Percentiles rank a stretch among this genome's conserved stretches.
Conservation (phyloP, 495 filamentous ascomycete genomes). For the Aspergillus incahuasiensis region DNA sequence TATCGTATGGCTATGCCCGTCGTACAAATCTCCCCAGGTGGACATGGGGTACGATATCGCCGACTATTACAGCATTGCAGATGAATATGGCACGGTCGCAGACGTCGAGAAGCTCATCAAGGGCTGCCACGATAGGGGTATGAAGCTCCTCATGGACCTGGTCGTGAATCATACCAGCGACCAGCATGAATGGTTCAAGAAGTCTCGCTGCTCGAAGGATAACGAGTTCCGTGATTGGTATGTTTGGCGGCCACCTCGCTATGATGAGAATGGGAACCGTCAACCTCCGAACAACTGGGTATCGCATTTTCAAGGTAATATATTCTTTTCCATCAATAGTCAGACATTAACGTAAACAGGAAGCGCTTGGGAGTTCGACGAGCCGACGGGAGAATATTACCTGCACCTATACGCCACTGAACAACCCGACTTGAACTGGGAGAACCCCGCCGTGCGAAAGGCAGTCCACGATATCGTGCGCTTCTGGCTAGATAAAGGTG, state of each 20-base stretch:
- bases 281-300: conserved; percentile 70
- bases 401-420: conserved; percentile 61
- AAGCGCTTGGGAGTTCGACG: conserved; percentile 63
- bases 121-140: conserved; percentile 51
- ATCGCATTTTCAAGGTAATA: conserved; percentile 50
- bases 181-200: conserved; percentile 70
- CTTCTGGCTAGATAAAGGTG: conserved; percentile 67
- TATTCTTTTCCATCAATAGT: neutral
- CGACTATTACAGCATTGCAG: conserved; percentile 60
- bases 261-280: conserved; percentile 53
- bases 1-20: conserved; percentile 64
- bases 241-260: conserved; percentile 61
- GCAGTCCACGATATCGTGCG: conserved; percentile 64
- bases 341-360: conserved; percentile 25
- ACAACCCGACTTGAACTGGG: conserved; percentile 76
- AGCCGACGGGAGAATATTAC: conserved; percentile 62
- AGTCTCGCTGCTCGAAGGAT: conserved; percentile 56
- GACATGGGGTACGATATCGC: conserved; percentile 64
- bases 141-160: conserved; percentile 70
- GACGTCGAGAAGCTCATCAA: conserved; percentile 63
- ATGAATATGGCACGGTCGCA: conserved; percentile 55
- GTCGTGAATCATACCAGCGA: conserved; percentile 80
- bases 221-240: conserved; percentile 66
- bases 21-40: conserved; percentile 62
- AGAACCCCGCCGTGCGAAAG: conserved; percentile 53